Conservation (phyloP, 108 stramenopile genomes). For the Skeletonema potamos region DNA sequence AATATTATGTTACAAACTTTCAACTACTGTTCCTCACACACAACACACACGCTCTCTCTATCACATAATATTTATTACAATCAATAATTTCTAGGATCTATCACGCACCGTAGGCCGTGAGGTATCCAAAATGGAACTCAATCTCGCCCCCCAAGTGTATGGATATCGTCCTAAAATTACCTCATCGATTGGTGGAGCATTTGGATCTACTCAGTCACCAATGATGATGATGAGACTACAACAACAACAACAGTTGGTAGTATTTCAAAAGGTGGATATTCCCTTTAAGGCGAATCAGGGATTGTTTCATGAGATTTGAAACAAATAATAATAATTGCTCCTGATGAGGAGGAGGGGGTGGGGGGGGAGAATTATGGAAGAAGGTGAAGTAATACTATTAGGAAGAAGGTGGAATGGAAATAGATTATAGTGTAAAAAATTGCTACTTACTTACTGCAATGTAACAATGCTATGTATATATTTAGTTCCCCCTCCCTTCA, state of each 20-base stretch:
- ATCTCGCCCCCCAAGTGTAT: constrained; percentile 21
- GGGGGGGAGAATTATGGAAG: neutral
- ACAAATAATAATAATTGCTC: no score
- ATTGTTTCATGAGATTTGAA: constrained; percentile 11
- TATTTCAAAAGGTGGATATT: constrained; percentile 17
- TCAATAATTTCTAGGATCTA: no score
- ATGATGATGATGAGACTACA: no score
- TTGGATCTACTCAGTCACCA: constrained; percentile 4
- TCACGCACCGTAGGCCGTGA: constrained; percentile 12
- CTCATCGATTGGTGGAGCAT: neutral
- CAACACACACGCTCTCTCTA: no score
- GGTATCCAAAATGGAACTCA: constrained; percentile 26
- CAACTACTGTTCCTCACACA: neutral
- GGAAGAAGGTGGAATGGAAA: no score
- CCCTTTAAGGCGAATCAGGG: constrained; percentile 27
- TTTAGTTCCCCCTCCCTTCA: neutral
- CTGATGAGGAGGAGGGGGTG: neutral
- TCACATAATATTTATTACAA: no score
- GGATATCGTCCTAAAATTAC: constrained; percentile 18
- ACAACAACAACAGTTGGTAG: neutral
- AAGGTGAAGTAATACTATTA: neutral
- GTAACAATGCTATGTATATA: no score
- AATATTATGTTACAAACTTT: no score
- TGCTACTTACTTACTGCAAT: no score
- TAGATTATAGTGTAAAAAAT: no score